A percentile compares a stretch with the other conserved stretches of the same genome.
Evolutionary conservation across 257 asterid genomes (phyloP).

Genomic region (Eustoma russellianum): DNA sequence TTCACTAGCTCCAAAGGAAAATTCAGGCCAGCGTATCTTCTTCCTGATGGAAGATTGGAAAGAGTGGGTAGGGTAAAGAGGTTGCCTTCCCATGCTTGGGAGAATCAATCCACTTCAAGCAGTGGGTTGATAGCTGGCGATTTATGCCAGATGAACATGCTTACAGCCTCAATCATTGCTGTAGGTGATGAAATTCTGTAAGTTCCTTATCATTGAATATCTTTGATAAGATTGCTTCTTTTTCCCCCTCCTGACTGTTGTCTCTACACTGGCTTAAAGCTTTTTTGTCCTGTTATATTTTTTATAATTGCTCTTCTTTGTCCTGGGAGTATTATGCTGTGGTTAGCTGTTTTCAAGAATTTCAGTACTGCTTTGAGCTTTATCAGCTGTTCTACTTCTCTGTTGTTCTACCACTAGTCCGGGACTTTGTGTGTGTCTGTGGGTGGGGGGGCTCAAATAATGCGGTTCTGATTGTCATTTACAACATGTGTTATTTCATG

Average conservation of each 20-base stretch:
- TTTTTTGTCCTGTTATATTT: too few relatives aligned
- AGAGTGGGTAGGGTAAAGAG: slow-evolving; percentile 87
- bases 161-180: slow-evolving; percentile 61
- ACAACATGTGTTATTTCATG: too few relatives aligned
- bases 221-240: not conserved
- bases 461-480: too few relatives aligned
- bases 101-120: slow-evolving; percentile 29
- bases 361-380: not conserved
- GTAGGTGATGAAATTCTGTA: slow-evolving; percentile 96
- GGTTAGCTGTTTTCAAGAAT: not conserved
- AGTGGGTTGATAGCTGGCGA: slow-evolving; percentile 48
- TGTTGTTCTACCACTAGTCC: too few relatives aligned
- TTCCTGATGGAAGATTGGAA: slow-evolving; percentile 86
- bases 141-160: slow-evolving; percentile 26
- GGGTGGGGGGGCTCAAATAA: too few relatives aligned
- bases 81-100: slow-evolving; percentile 22
- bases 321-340: not conserved
- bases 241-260: not conserved
- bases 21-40: slow-evolving; percentile 78
- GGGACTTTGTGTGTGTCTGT: too few relatives aligned
- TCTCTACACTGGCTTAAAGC: not conserved
- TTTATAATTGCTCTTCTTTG: not conserved
- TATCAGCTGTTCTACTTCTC: too few relatives aligned
- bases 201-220: slow-evolving; percentile 25
- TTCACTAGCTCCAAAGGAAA: slow-evolving; percentile 36